Percentiles rank a stretch among this genome's conserved stretches.
Evolutionary conservation across 2,329 filamentous ascomycete genomes (phyloP).

Genomic region (Stemphylium beticola): DNA sequence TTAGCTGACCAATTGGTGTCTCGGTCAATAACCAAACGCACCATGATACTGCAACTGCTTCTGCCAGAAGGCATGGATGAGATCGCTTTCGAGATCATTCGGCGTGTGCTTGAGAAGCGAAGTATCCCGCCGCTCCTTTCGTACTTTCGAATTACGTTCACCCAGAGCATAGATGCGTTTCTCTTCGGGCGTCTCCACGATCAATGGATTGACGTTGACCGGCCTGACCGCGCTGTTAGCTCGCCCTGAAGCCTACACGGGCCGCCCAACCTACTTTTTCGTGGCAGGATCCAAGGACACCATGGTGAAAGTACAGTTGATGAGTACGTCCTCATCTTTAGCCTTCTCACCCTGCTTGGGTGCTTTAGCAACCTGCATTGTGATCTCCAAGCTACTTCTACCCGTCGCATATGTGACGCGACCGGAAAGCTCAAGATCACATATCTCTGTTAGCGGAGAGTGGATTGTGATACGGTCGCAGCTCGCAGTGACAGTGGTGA

Average conservation of each 20-base stretch:
- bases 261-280: conserved; percentile 58
- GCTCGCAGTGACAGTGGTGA: conserved; percentile 68
- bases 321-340: conserved; percentile 66
- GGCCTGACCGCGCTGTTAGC: conserved; percentile 50
- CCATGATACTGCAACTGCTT: conserved; percentile 68
- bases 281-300: conserved; percentile 73
- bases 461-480: conserved; percentile 71
- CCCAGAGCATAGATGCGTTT: conserved; percentile 67
- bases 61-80: conserved; percentile 77
- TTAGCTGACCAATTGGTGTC: not conserved
- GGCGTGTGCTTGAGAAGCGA: conserved; percentile 71
- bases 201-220: conserved; percentile 65
- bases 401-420: conserved; percentile 75
- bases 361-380: conserved; percentile 73
- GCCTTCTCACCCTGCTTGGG: conserved; percentile 63
- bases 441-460: conserved; percentile 76
- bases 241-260: not conserved
- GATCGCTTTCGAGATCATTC: conserved; percentile 71
- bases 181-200: conserved; percentile 69
- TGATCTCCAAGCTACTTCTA: conserved; percentile 75
- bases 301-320: conserved; percentile 80
- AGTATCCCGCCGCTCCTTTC: conserved; percentile 66
- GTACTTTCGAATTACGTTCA: conserved; percentile 69
- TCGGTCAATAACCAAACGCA: conserved; percentile 29
- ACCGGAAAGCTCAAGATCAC: conserved; percentile 75